Evolutionary conservation across 2,329 filamentous ascomycete species (phyloP).

Genomic region (Alternaria postmessia): DNA sequence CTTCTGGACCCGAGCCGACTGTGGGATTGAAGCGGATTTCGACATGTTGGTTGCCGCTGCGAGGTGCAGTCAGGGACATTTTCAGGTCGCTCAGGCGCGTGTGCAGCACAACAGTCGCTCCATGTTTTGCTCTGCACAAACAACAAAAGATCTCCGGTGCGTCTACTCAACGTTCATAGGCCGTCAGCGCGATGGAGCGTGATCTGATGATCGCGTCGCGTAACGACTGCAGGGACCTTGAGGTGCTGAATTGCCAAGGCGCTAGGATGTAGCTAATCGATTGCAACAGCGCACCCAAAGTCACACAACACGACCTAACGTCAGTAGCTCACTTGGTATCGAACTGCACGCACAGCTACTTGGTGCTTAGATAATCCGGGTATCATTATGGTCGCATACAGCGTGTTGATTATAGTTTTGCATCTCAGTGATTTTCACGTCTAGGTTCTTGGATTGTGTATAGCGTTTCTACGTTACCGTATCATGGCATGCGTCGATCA

Average conservation of each 20-base stretch:
- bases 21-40: conserved; percentile 35
- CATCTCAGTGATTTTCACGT: background rate
- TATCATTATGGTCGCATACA: too few relatives aligned
- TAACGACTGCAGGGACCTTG: conserved; percentile 3
- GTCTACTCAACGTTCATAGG: background rate
- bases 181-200: background rate
- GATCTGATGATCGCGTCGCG: conserved; percentile 2
- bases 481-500: background rate
- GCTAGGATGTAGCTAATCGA: background rate
- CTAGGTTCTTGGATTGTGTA: background rate
- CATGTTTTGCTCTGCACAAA: background rate
- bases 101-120: conserved; percentile 3
- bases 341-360: background rate
- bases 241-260: conserved; percentile 14
- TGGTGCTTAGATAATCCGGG: background rate
- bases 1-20: conserved; percentile 47
- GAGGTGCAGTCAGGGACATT: conserved; percentile 2
- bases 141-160: background rate
- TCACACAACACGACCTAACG: too few relatives aligned
- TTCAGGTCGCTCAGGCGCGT: conserved; percentile 10
- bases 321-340: background rate
- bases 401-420: background rate
- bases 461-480: background rate
- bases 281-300: background rate
- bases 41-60: conserved; percentile 34